phyloP scores from a whole-genome alignment of 202 grass and related monocot species.

The Carex arenaria region DNA sequence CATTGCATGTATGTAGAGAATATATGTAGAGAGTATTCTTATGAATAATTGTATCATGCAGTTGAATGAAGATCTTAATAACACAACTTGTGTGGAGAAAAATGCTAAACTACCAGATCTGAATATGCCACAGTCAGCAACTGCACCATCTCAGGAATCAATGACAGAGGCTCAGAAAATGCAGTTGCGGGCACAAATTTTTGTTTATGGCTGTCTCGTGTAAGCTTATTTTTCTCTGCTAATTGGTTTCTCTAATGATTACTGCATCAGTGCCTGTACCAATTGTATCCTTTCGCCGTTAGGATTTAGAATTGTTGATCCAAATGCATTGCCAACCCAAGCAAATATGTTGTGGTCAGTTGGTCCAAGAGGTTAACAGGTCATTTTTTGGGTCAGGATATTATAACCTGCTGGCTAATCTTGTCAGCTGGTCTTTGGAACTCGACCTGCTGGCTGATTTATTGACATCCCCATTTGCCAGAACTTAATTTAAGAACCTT shows the following conservation, averaged over 20 bases:
- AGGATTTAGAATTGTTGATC: neutral
- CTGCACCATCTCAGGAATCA: neutral
- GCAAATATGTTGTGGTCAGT: neutral
- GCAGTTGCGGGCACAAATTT: conserved; percentile 43
- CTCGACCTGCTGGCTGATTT: neutral
- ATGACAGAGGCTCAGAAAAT: conserved; percentile 38
- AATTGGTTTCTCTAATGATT: neutral
- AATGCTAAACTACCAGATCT: conserved; percentile 18
- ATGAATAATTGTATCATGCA: conserved; percentile 16
- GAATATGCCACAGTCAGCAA: conserved; percentile 21
- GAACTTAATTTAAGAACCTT: neutral
- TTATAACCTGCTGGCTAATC: neutral
- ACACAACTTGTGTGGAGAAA: neutral
- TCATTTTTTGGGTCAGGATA: neutral
- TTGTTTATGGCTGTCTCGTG: conserved; percentile 39
- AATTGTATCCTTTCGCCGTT: neutral
- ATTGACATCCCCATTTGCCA: neutral
- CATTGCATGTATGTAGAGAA: neutral
- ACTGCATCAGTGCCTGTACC: neutral
- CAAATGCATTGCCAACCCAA: neutral
- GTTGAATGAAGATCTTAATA: neutral
- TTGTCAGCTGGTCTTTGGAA: neutral
- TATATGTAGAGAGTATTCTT: neutral
- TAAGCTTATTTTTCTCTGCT: conserved; percentile 2
- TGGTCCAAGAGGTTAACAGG: neutral